Conservation (phyloP, 1,139 yeast species). For the Meyerozyma carpophila region DNA sequence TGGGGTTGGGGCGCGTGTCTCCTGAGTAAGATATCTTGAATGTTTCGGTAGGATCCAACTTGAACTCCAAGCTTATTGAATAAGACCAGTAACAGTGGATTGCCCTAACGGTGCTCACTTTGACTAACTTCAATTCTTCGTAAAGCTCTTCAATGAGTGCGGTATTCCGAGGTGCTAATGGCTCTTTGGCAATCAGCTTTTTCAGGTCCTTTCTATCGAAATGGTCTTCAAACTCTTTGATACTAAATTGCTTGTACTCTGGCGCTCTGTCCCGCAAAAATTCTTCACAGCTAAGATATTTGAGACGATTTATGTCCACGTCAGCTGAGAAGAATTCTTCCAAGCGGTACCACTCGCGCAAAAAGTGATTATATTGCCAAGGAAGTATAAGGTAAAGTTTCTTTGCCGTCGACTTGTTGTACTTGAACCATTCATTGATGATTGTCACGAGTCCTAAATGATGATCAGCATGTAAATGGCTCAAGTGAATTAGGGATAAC, state of each 20-base stretch:
- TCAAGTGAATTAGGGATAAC: conserved; percentile 60
- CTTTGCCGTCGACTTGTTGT: conserved; percentile 21
- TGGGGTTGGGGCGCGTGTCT: conserved; percentile 80
- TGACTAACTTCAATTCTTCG: conserved; percentile 20
- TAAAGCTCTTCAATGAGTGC: conserved; percentile 17
- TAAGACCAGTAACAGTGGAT: conserved; percentile 84
- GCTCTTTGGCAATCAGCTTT: conserved; percentile 15
- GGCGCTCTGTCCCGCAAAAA: conserved; percentile 30
- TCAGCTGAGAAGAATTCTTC: conserved; percentile 30
- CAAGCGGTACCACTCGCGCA: conserved; percentile 64
- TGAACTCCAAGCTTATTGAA: conserved; percentile 56
- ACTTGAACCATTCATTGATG: conserved; percentile 61
- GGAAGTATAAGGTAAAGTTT: conserved; percentile 64
- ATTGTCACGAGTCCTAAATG: conserved; percentile 79
- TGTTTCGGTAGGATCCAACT: conserved; percentile 16
- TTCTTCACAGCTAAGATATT: conserved; percentile 65
- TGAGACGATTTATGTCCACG: conserved; percentile 38
- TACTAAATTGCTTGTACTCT: conserved; percentile 20
- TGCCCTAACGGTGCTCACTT: conserved; percentile 64
- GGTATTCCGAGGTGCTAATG: conserved; percentile 13
- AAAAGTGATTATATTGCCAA: conserved; percentile 63
- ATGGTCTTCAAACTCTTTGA: conserved; percentile 30
- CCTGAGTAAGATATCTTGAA: conserved; percentile 89
- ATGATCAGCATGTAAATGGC: conserved; percentile 97
- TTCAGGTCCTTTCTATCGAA: conserved; percentile 19